These are phyloP conservation scores for Capsicum baccatum DNA, from an alignment of 257 asterid genomes.

Conservation along the genomic window DNA sequence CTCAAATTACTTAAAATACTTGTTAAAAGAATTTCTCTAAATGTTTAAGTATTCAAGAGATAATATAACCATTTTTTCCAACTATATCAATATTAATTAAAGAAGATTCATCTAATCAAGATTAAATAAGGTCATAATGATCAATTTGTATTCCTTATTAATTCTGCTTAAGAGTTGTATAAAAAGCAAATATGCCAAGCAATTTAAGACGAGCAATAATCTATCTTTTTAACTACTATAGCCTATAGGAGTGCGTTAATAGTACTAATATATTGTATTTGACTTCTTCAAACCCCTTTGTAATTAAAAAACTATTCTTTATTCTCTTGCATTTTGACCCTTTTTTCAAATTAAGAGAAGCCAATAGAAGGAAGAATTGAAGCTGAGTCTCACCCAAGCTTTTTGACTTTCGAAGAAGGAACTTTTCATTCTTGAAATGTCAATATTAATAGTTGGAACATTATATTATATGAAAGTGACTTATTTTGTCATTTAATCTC, in stretches of 20 bases:
- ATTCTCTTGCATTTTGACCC: not conserved
- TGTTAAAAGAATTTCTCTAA: no score
- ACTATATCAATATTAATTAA: no score
- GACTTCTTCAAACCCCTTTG: not conserved
- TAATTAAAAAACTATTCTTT: not conserved
- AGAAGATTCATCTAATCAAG: no score
- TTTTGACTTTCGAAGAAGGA: conserved; percentile 22
- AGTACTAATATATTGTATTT: not conserved
- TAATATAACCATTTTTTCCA: no score
- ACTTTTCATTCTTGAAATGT: conserved; percentile 16
- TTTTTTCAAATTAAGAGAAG: not conserved
- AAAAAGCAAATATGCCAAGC: no score
- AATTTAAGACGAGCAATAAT: no score
- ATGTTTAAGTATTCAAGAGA: no score
- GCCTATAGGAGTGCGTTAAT: not conserved
- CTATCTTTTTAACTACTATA: no score
- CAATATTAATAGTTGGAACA: not conserved
- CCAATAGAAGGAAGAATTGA: not conserved
- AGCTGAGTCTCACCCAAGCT: not conserved
- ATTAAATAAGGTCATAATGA: no score
- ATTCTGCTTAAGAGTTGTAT: no score
- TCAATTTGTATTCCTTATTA: no score
- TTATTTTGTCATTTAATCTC: not conserved
- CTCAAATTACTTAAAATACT: no score
- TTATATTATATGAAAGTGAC: conserved; percentile 5